Evolutionary conservation across 305 asterid genomes (phyloP).

Genomic region (Fraxinus albicans): DNA sequence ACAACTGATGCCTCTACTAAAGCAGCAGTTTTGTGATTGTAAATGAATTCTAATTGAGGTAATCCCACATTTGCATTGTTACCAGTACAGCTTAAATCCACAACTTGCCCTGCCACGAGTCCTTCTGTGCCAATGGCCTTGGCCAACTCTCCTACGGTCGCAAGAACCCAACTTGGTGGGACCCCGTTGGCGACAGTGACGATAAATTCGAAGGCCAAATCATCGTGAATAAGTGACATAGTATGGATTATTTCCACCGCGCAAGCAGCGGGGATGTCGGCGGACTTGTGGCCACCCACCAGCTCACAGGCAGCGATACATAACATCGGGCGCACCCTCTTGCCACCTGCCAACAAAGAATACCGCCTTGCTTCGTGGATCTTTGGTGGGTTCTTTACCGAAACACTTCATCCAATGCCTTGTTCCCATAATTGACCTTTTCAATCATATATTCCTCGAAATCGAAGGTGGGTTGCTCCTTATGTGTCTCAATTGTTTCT

Average conservation of each 20-base stretch:
- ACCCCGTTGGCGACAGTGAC: constrained; percentile 44
- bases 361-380: constrained; percentile 85
- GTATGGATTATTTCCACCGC: constrained; percentile 92
- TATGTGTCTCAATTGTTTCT: too few species aligned
- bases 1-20: too few species aligned
- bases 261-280: constrained; percentile 73
- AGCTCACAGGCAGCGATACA: constrained; percentile 79
- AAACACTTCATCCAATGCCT: constrained; percentile 57
- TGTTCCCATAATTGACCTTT: constrained; percentile 49
- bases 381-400: constrained; percentile 49
- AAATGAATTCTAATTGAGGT: too few species aligned
- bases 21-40: too few species aligned
- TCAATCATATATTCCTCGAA: constrained; percentile 54
- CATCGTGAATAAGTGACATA: constrained; percentile 81
- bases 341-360: constrained; percentile 76
- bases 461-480: constrained; percentile 29
- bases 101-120: constrained; percentile 83
- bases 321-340: constrained; percentile 74
- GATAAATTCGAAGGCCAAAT: constrained; percentile 62
- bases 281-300: constrained; percentile 56
- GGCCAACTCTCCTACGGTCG: constrained; percentile 66
- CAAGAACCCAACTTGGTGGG: constrained; percentile 40
- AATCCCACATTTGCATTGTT: too few species aligned
- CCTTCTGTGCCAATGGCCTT: constrained; percentile 68
- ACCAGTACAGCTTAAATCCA: constrained; percentile 59